phyloP scores from a whole-genome alignment of 441 rosid species.

The Mallotus repandus region DNA sequence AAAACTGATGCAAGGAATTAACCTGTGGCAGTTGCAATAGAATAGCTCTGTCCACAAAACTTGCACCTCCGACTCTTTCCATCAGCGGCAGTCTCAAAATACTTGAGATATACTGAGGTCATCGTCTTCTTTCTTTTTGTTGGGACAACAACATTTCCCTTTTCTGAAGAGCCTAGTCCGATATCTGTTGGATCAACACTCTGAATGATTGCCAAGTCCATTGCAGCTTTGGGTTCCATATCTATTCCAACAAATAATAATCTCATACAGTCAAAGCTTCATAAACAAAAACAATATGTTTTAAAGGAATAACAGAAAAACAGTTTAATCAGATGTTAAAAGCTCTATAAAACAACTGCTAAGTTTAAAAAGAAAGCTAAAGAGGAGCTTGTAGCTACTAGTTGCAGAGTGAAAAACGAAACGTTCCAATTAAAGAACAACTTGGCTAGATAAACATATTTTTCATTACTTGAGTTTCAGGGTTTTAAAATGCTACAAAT shows the following conservation, averaged over 20 bases:
- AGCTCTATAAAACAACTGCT: neutral
- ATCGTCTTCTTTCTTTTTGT: slow-evolving; percentile 89
- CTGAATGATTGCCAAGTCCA: slow-evolving; percentile 66
- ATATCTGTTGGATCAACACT: slow-evolving; percentile 59
- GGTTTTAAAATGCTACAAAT: neutral
- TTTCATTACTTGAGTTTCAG: neutral
- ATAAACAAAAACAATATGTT: neutral
- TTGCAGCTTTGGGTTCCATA: slow-evolving; percentile 71
- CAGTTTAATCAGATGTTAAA: neutral
- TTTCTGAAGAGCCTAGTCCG: slow-evolving; percentile 73
- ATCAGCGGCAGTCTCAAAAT: slow-evolving; percentile 79
- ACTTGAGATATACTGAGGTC: slow-evolving; percentile 92
- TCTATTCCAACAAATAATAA: slow-evolving; percentile 43
- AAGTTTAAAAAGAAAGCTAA: neutral
- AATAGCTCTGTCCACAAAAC: slow-evolving; percentile 90
- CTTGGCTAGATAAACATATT: neutral
- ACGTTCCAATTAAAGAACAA: neutral
- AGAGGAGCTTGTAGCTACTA: neutral
- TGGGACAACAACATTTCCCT: slow-evolving; percentile 42
- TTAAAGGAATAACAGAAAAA: neutral
- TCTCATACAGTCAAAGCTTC: slow-evolving; percentile 12
- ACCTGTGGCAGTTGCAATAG: slow-evolving; percentile 96
- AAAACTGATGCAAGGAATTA: slow-evolving; percentile 14
- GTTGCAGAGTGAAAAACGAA: neutral
- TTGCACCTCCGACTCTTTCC: slow-evolving; percentile 88